Conservation (phyloP, 495 filamentous ascomycete species). For the Stereocaulon alpinum region DNA sequence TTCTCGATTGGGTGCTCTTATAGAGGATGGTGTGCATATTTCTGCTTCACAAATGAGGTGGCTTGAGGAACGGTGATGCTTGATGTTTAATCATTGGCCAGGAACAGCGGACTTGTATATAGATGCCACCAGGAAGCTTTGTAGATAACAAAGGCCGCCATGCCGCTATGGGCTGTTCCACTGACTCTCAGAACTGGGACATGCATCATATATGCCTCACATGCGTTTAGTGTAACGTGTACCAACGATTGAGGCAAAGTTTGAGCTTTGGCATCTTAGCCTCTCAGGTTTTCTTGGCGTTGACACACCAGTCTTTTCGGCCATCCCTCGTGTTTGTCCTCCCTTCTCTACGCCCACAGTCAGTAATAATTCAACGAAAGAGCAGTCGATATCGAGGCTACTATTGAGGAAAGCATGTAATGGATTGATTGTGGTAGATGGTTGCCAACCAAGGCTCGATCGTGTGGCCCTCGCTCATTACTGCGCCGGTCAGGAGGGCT, state of each 20-base stretch:
- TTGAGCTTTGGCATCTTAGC: not conserved
- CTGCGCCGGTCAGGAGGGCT: not conserved
- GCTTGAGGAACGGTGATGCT: not conserved
- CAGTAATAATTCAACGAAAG: not conserved
- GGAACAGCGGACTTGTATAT: not conserved
- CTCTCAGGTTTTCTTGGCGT: not conserved
- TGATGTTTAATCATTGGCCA: not conserved
- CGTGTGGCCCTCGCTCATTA: not conserved
- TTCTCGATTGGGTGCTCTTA: not conserved
- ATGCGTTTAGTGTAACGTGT: too few relatives aligned
- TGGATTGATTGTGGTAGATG: constrained; percentile 1
- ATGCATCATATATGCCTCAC: not conserved
- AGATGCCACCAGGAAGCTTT: not conserved
- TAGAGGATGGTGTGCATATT: not conserved
- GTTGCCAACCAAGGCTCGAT: not conserved
- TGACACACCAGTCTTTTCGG: not conserved
- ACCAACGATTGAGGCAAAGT: not conserved
- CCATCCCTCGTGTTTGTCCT: not conserved
- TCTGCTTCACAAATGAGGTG: not conserved
- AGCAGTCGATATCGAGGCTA: not conserved
- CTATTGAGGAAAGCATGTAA: not conserved
- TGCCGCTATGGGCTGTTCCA: not conserved
- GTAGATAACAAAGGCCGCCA: not conserved
- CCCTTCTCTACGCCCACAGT: not conserved
- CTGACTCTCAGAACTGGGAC: not conserved